A percentile compares a stretch with the other conserved stretches of the same genome.
These are phyloP conservation scores for Euclidium syriacum DNA, from an alignment of 345 rosid genomes.

Conservation along the genomic window DNA sequence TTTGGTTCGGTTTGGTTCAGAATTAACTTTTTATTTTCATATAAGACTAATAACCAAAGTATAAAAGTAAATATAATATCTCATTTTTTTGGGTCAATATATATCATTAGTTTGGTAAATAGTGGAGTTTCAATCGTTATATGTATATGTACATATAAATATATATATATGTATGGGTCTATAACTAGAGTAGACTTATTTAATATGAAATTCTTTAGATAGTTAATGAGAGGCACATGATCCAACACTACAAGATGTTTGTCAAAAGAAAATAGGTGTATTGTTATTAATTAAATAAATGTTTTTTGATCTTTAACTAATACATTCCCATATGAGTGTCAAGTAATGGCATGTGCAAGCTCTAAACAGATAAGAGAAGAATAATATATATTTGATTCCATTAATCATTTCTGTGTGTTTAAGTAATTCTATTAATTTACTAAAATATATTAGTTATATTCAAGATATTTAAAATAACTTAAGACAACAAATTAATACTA, in stretches of 20 bases:
- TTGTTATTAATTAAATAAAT: constrained; percentile 16
- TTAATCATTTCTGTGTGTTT: background rate
- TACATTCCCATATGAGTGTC: constrained; percentile 22
- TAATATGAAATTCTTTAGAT: constrained; percentile 17
- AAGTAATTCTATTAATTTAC: background rate
- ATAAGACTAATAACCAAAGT: background rate
- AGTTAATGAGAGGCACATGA: constrained; percentile 31
- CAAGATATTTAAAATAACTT: background rate
- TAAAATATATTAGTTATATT: background rate
- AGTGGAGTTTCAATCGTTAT: too few relatives aligned
- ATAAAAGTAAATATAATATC: background rate
- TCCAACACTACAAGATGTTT: constrained; percentile 41
- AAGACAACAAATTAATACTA: background rate
- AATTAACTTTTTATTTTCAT: background rate
- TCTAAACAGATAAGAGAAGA: background rate
- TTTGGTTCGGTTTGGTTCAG: background rate
- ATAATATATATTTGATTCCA: background rate
- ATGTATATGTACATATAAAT: background rate
- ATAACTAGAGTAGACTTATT: background rate
- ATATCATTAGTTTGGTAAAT: too few relatives aligned
- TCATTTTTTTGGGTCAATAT: background rate
- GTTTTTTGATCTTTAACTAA: constrained; percentile 20
- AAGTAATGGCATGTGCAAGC: constrained; percentile 22
- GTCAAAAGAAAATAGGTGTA: constrained; percentile 28
- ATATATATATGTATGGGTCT: background rate